Base-by-base conservation (phyloP, 495 filamentous ascomycete genomes). In the Chlorociboria aeruginascens region DNA sequence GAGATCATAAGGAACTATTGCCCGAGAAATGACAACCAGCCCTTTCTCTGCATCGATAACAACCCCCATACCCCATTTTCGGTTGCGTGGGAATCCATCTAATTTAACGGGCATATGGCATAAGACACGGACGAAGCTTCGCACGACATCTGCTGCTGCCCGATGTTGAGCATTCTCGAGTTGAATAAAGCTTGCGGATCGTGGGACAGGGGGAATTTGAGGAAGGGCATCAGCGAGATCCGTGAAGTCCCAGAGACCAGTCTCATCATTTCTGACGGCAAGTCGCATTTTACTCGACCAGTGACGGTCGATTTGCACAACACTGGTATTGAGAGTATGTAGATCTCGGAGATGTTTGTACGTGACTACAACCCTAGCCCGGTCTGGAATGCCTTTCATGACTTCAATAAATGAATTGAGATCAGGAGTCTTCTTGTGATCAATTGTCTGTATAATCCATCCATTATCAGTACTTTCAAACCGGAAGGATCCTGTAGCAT, bases 41-140 rank as follows among this genome's bases (percentile, higher is more conserved):
- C 92, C 92, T 70, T 95, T 89, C 37, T 92, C 86, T 0, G 92
- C 92, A 63, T 99, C 90, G 40, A 97, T 83, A 8, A 99, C 92
- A 32, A 99, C 68, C 1, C 92, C 92, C 72, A 92, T 93, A 11
- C 92, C 92, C 61, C 87, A 89, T 70, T 95, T 95, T 35, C 86
- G 74, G 35, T 88, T 80, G 59, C 87, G 82, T 1, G 92, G 93
- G 58, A 94, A 99, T 32, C 92, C 92, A 61, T 99, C 93, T 3
- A 99, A 73, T 67, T 96, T 97, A 49, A 97, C 64, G 2, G 92
- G 92, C 82, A 97, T 88, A 14, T 80, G 82, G 53, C 89, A 95
- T 13, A 81, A 79, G 29, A 99, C 82, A 8, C 90, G 82, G 32
- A 99, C 92, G 58, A 99, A 99, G 62, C 88, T 94, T 50, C 87